phyloP scores from a whole-genome alignment of 179 eudicot genomes.

The Silene noctiflora region DNA sequence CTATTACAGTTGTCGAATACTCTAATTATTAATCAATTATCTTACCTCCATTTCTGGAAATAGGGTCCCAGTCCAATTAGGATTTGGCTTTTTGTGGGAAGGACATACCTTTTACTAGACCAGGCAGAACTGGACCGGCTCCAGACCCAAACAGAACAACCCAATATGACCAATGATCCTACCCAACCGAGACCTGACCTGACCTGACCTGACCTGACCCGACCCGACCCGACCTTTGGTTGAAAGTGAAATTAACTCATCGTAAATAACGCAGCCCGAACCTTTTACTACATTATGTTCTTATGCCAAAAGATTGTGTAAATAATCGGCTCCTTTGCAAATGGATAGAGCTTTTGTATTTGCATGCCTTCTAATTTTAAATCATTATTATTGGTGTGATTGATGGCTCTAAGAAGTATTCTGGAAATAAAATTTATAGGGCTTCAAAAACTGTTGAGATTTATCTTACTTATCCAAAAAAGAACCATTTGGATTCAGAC shows the following conservation, averaged over 20 bases:
- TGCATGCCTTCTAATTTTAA: constrained; percentile 8
- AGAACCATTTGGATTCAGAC: too few species aligned
- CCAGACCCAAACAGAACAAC: neutral
- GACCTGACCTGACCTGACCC: too few species aligned
- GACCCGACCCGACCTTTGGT: too few species aligned
- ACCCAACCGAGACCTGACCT: too few species aligned
- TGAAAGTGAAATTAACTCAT: too few species aligned
- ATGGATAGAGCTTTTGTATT: neutral
- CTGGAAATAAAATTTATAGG: too few species aligned
- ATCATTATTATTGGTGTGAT: neutral
- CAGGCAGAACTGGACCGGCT: neutral
- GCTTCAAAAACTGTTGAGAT: too few species aligned
- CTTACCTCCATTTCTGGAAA: neutral
- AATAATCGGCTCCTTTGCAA: neutral
- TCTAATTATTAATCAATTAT: neutral
- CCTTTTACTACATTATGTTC: neutral
- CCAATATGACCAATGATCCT: neutral
- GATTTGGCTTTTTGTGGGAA: neutral
- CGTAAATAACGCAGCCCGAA: too few species aligned
- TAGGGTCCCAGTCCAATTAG: neutral
- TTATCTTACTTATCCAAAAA: too few species aligned
- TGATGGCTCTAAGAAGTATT: too few species aligned
- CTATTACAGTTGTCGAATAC: neutral
- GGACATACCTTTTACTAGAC: neutral
- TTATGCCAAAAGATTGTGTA: neutral